Conservation (phyloP, 228 moss, liverwort and hornwort species). For the Sphagnum magellanicum region DNA sequence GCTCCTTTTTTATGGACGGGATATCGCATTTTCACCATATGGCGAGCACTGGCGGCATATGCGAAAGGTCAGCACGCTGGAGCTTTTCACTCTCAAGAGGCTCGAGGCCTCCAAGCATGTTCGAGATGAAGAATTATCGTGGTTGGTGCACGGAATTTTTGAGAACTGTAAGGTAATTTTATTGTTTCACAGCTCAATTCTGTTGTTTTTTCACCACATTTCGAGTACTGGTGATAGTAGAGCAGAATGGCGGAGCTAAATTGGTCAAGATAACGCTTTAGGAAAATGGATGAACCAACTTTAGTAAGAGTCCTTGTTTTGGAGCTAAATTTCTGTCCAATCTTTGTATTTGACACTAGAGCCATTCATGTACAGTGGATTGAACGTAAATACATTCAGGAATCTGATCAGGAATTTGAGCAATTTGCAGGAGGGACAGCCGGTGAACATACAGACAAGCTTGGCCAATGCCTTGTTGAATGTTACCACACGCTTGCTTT, state of each 20-base stretch:
- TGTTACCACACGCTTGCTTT: conserved; percentile 8
- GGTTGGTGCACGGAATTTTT: conserved; percentile 1
- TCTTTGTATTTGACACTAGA: too few relatives aligned
- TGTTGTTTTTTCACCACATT: background rate
- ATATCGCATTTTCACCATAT: conserved; percentile 3
- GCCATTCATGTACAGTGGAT: too few relatives aligned
- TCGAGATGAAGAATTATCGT: conserved; percentile 3
- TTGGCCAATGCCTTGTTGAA: conserved; percentile 1
- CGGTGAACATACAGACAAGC: conserved; percentile 5
- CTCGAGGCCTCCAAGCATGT: conserved; percentile 6
- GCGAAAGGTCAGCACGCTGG: conserved; percentile 3
- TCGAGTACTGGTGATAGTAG: background rate
- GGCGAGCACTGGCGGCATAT: conserved; percentile 8
- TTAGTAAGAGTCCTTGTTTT: too few relatives aligned
- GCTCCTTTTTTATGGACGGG: background rate
- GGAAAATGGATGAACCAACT: too few relatives aligned
- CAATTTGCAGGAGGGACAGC: conserved; percentile 1
- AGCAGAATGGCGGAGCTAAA: background rate
- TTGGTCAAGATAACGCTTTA: too few relatives aligned
- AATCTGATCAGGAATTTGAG: background rate
- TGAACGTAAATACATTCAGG: background rate
- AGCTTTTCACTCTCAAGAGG: conserved; percentile 6
- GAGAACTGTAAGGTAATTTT: background rate
- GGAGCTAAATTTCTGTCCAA: too few relatives aligned
- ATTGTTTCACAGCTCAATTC: background rate